Base-by-base conservation (phyloP, 1,139 yeast genomes). In the Pneumocystis canis region DNA sequence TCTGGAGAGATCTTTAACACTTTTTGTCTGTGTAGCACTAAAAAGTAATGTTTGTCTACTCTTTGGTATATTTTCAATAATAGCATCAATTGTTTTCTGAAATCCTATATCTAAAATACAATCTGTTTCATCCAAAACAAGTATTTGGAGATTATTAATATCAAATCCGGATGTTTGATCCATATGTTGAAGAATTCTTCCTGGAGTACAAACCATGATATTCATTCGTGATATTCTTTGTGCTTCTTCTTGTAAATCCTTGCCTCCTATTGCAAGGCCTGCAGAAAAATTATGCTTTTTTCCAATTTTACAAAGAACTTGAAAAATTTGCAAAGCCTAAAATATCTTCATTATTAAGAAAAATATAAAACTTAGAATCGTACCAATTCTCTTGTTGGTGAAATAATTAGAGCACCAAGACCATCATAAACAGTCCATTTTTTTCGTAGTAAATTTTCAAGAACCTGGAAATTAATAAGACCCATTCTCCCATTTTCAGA, bases 51-150 rank as follows among this genome's bases (percentile, higher is more conserved):
- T 89, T 73, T 94, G 98, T 74, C 97, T 82, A 5, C 84, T 80
- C 1, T 71, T 68, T 1, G 97, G 96, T 65, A 92, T 76, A 72
- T 88, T 94, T 60, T 84, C 82, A 33, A 92, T 77, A 63, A 92
- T 92, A 61, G 85, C 86, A 73, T 94, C 97, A 64, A 92, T 76
- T 59, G 95, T 89, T 70, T 84, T 84, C 72, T 85, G 86, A 78
- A 92, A 92, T 6, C 98, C 98, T 96, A 92, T 89, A 74, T 92
- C 99, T 68, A 92, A 77, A 71, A 95, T 89, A 69, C 98, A 79
- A 72, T 92, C 99, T 0, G 98, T 98, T 74, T 92, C 99, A 73
- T 92, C 99, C 63, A 92, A 75, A 0, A 92, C 94, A 61, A 92
- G 76, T 69, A 86, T 81, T 73, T 90, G 95, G 65, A 92, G 75